These are phyloP conservation scores for Microascus cirrosus DNA, from an alignment of 2,329 filamentous ascomycete species.

Conservation along the genomic window DNA sequence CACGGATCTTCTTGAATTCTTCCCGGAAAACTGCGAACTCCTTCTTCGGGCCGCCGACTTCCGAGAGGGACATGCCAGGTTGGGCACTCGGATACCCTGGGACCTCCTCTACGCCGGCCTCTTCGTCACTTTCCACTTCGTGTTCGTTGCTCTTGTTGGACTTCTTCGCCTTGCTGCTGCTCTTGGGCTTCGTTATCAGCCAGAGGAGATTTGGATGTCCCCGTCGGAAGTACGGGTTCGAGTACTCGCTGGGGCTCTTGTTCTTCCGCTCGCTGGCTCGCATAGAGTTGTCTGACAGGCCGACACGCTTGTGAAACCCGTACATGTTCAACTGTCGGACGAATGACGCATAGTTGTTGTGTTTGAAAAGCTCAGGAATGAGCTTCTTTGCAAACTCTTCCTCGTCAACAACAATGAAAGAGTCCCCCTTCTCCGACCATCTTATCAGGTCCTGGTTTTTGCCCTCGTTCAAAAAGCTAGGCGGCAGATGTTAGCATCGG, in stretches of 20 bases:
- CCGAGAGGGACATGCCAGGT: conserved; percentile 4
- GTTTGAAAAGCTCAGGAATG: conserved; percentile 96
- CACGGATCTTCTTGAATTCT: conserved; percentile 71
- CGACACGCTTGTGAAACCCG: conserved; percentile 93
- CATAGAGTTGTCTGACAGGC: conserved; percentile 94
- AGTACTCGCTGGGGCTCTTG: conserved; percentile 97
- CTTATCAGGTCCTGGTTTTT: conserved; percentile 92
- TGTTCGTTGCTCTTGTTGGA: conserved; percentile 52
- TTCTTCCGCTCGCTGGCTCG: conserved; percentile 93
- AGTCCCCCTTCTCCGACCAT: conserved; percentile 94
- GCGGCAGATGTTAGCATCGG: conserved; percentile 11
- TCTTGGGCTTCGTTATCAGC: conserved; percentile 93
- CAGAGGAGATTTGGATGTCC: conserved; percentile 87
- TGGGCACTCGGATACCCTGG: background rate
- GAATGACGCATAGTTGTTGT: conserved; percentile 96
- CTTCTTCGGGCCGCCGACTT: conserved; percentile 42
- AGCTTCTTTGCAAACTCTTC: conserved; percentile 97
- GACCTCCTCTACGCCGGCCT: conserved; percentile 29
- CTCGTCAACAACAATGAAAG: conserved; percentile 92
- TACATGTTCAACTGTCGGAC: conserved; percentile 95
- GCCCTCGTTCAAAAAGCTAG: conserved; percentile 75
- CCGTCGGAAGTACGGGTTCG: conserved; percentile 90
- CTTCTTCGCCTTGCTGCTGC: conserved; percentile 50
- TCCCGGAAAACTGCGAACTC: conserved; percentile 68
- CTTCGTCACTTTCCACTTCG: conserved; percentile 60